Conservation (phyloP, 176 grass and related monocot species). For the Ensete ventricosum region DNA sequence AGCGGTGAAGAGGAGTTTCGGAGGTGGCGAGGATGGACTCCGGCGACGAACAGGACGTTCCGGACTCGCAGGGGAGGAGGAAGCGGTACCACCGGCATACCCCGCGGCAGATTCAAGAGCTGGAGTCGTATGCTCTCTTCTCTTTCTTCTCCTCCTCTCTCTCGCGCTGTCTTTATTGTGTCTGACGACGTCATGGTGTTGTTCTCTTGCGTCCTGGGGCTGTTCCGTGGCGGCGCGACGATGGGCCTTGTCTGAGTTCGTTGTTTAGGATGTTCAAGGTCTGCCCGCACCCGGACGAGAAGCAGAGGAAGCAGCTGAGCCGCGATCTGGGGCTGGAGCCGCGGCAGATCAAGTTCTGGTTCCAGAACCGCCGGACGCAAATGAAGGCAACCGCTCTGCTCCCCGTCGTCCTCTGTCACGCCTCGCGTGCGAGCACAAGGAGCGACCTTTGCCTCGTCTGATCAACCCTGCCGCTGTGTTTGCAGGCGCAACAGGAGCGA, state of each 20-base stretch:
- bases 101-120: constrained; percentile 88
- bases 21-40: constrained; percentile 48
- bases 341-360: constrained; percentile 99
- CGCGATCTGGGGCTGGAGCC: constrained; percentile 70
- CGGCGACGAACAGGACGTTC: constrained; percentile 65
- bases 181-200: neutral
- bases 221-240: neutral
- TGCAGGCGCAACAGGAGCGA: constrained; percentile 83
- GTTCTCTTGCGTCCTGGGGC: neutral
- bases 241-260: neutral
- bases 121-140: constrained; percentile 53
- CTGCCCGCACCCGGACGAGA: constrained; percentile 90
- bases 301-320: constrained; percentile 76
- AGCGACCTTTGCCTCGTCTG: constrained; percentile 1
- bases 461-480: neutral
- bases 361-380: constrained; percentile 93
- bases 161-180: neutral
- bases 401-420: neutral
- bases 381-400: constrained; percentile 58
- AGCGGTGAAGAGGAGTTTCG: neutral
- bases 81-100: constrained; percentile 97
- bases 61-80: constrained; percentile 46
- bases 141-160: neutral
- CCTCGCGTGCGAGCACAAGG: constrained; percentile 2
- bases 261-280: constrained; percentile 80